Evolutionary conservation across 2,329 filamentous ascomycete species (phyloP).

Genomic region (Verticillium longisporum): DNA sequence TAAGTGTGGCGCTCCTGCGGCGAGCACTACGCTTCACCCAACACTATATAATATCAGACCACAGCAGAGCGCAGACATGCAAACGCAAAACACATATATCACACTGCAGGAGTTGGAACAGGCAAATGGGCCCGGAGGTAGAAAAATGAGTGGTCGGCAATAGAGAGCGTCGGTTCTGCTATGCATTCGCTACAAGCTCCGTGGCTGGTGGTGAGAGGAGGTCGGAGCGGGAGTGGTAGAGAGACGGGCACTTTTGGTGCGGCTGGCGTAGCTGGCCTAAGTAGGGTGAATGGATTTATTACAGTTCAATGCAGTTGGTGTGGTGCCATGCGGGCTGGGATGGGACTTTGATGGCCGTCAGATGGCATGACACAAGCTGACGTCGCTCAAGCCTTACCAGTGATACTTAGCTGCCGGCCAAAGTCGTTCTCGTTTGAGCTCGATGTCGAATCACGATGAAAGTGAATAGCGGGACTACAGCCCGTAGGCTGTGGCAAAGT

Average conservation of each 20-base stretch:
- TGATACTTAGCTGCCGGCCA: no score
- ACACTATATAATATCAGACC: background rate
- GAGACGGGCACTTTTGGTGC: background rate
- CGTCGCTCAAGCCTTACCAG: no score
- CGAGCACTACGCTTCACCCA: background rate
- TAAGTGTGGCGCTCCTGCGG: background rate
- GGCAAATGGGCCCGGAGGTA: background rate
- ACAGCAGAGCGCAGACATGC: background rate
- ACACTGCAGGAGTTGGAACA: background rate
- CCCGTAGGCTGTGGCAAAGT: no score
- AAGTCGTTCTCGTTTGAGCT: no score
- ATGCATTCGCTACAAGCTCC: background rate
- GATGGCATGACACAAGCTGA: no score
- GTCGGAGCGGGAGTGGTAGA: no score
- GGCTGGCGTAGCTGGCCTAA: background rate
- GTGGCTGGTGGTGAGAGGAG: background rate
- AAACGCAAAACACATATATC: background rate
- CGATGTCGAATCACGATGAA: no score
- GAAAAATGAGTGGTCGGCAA: background rate
- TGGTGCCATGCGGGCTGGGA: no score
- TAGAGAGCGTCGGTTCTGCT: background rate
- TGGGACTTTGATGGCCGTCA: no score
- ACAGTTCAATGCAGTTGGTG: background rate
- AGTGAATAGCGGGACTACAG: no score
- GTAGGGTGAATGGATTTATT: background rate